These are phyloP conservation scores for Nepenthes mirabilis DNA, from an alignment of 148 eudicot species.

Conservation along the genomic window DNA sequence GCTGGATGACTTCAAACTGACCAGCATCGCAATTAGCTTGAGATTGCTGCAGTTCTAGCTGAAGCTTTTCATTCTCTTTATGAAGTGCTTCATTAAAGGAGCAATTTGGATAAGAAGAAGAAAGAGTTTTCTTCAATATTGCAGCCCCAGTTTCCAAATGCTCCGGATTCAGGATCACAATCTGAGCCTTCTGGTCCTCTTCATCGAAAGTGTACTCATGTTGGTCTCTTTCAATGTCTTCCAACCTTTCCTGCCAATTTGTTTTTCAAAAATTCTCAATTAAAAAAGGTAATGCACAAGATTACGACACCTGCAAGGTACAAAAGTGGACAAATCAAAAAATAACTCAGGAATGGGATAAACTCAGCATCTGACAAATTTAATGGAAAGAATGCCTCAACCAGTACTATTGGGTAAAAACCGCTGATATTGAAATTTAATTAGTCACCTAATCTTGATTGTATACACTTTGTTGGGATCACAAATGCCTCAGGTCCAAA, in stretches of 20 bases:
- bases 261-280: background rate
- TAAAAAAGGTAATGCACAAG: background rate
- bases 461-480: no score
- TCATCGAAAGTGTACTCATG: constrained; percentile 31
- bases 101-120: constrained; percentile 22
- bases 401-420: no score
- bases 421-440: no score
- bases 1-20: constrained; percentile 27
- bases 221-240: constrained; percentile 23
- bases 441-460: no score
- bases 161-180: constrained; percentile 16
- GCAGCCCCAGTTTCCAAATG: constrained; percentile 16
- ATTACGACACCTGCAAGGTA: background rate
- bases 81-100: constrained; percentile 24
- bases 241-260: constrained; percentile 20
- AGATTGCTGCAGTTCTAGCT: constrained; percentile 21
- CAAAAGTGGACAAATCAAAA: background rate
- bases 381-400: no score
- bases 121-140: constrained; percentile 24
- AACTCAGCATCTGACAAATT: no score
- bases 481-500: no score
- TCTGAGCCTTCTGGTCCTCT: constrained; percentile 20
- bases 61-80: constrained; percentile 27
- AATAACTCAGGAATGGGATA: background rate
- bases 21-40: constrained; percentile 17